These are phyloP conservation scores for Ramaria sp. DNA, from an alignment of 768 basidiomycete species.

Conservation along the genomic window DNA sequence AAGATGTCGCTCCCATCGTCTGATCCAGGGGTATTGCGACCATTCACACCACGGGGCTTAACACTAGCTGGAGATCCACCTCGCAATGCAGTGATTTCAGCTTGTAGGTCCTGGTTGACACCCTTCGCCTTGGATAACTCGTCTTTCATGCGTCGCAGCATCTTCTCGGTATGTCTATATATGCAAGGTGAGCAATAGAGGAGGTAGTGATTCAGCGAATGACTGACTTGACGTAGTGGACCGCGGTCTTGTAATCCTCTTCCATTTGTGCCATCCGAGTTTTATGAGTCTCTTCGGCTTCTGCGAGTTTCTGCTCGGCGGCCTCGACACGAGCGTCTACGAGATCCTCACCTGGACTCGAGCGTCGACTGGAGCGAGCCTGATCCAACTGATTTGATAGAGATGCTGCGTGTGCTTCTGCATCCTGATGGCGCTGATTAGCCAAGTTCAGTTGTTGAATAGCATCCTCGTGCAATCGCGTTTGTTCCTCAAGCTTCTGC, in stretches of 20 bases:
- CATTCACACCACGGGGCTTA: conserved; percentile 45
- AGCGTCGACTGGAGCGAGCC: conserved; percentile 34
- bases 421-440: conserved; percentile 59
- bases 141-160: conserved; percentile 94
- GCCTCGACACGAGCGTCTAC: conserved; percentile 40
- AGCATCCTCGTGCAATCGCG: conserved; percentile 57
- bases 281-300: conserved; percentile 70
- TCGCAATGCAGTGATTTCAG: conserved; percentile 69
- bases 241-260: conserved; percentile 91
- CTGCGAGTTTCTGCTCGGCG: conserved; percentile 68
- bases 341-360: conserved; percentile 25
- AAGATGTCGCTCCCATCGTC: conserved; percentile 59
- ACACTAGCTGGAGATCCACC: conserved; percentile 42
- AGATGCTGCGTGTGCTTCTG: conserved; percentile 54
- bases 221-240: conserved; percentile 91
- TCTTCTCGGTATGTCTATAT: conserved; percentile 87
- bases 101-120: conserved; percentile 66
- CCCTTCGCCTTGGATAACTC: conserved; percentile 88
- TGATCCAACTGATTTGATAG: conserved; percentile 60
- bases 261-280: conserved; percentile 81
- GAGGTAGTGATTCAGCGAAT: not conserved
- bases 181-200: not conserved
- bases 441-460: conserved; percentile 66
- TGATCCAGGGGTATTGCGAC: conserved; percentile 65
- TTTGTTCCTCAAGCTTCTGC: conserved; percentile 60